Evolutionary conservation across 345 rosid species (phyloP), one percentile per base, ranked within the genome.

Genomic region (Populus tremula): DNA sequence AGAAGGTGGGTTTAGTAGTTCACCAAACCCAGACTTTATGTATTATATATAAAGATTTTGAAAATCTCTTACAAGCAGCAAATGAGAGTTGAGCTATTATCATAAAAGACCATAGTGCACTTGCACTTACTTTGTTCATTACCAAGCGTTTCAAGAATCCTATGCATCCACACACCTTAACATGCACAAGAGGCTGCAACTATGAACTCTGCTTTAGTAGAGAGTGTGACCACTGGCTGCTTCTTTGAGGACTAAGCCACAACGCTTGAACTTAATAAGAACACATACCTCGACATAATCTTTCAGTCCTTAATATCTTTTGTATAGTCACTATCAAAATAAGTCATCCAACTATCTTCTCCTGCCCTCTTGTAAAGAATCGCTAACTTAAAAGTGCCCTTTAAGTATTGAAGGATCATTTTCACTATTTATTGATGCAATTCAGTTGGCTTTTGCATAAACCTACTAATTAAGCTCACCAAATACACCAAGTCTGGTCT

Each of bases 301-400:
- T 39, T 39, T 8, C 0, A 0, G 0, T 39, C 43, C 0, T 8
- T 0, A 8, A 2, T 39, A 8, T 39, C 43, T 8, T 0, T 2
- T 8, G 2, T 1, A 9, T 39, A 39, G 11, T 39, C 43, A 0
- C 2, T 39, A 8, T 39, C 0, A 0, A 2, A 39, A 9, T 8
- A 39, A 9, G 2, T 2, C 9, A 39, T 8, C 11, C 1, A 39
- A 7, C 9, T 39, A 2, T 39, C 11, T 39, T 39, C 43, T 8
- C 10, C 11, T 7, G 10, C 2, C 10, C 1, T 64, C 1, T 29
- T 25, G 8, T 64, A 64, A 23, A 29, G 23, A 2, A 64, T 11
- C 5, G 39, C 68, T 33, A 64, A 64, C 14, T 9, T 0, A 10
- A 0, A 5, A 27, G n/a, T 64, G 13, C 68, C 68, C 17, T 64